Base-by-base conservation (phyloP, 495 filamentous ascomycete genomes). In the Penicillium maclennaniae region DNA sequence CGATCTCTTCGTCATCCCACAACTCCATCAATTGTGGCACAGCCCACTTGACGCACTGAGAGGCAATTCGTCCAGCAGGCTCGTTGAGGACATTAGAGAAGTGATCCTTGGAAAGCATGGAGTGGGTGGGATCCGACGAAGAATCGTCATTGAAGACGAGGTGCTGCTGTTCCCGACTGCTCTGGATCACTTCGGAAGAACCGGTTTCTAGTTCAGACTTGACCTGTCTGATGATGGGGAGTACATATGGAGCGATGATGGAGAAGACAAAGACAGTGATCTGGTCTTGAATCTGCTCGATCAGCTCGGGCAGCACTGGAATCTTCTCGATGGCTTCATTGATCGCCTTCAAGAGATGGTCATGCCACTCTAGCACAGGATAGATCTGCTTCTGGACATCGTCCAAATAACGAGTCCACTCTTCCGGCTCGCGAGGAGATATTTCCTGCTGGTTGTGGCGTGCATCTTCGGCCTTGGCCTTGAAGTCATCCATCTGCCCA, bases 31-130 rank as follows among this genome's bases (percentile, higher is more conserved):
- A 58, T 64, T 92, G 88, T 10, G 91, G 91, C 36, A 95, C 88
- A 10, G 84, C 83, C 87, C 88, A 96, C 47, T 83, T 81, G 45
- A 96, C 68, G 16, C 91, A 77, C 59, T 83, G 79, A 38, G 84
- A 87, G 25, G 91, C 91, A 52, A 91, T 79, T 54, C 85, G 87
- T 27, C 91, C 91, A 15, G 89, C 91, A 21, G 89, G 83, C 66
- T 95, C 90, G 64, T 96, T 96, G 45, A 96, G 83, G 19, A 91
- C 71, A 60, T 91, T 90, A 42, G 85, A 85, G 67, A 95, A 96
- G 64, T 96, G 91, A 60, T 95, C 91, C 75, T 96, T 96, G 40
- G 88, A 88, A 17, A 96, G 80, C 91, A 96, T 96, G n/a, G 87
- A 91, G 67, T 96, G 91, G 9, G 91, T 96, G 7, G 91, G 91